Conservation (phyloP, 2,329 filamentous ascomycete species). For the Pseudogymnoascus pannorum region DNA sequence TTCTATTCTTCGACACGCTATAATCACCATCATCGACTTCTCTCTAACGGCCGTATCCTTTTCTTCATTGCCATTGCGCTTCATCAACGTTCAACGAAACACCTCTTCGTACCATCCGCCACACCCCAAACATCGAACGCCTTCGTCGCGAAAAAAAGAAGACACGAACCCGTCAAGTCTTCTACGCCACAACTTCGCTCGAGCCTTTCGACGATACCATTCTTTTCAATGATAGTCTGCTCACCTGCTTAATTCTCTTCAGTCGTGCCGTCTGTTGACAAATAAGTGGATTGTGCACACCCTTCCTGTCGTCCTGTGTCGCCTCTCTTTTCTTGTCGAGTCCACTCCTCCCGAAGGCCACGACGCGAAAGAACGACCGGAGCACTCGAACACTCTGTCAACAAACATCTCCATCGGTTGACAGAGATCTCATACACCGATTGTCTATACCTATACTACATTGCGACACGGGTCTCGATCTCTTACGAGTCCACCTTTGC, state of each 20-base stretch:
- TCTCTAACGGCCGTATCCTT: slow-evolving; percentile 4
- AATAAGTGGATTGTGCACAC: background rate
- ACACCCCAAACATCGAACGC: slow-evolving; percentile 1
- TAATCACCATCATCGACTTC: slow-evolving; percentile 14
- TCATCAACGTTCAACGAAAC: background rate
- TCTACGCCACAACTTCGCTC: background rate
- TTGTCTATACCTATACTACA: background rate
- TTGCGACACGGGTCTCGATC: background rate
- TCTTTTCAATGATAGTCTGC: background rate
- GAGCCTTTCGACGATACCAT: slow-evolving; percentile 8
- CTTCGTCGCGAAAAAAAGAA: slow-evolving; percentile 3
- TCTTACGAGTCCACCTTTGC: slow-evolving; percentile 17
- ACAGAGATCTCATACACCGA: background rate
- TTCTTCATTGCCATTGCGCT: slow-evolving; percentile 12
- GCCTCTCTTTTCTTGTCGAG: slow-evolving; percentile 13
- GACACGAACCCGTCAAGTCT: background rate
- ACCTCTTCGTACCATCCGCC: background rate
- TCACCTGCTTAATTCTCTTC: background rate
- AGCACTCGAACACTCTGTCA: slow-evolving; percentile 18
- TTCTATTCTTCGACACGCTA: background rate
- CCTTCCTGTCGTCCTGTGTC: slow-evolving; percentile 11
- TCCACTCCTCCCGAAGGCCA: slow-evolving; percentile 12
- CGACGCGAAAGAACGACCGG: slow-evolving; percentile 15
- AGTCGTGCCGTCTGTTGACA: background rate
- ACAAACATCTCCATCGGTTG: background rate